Evolutionary conservation across 2,329 filamentous ascomycete species (phyloP), one percentile per base, ranked within the genome.

Genomic region (Verticillium klebahnii): DNA sequence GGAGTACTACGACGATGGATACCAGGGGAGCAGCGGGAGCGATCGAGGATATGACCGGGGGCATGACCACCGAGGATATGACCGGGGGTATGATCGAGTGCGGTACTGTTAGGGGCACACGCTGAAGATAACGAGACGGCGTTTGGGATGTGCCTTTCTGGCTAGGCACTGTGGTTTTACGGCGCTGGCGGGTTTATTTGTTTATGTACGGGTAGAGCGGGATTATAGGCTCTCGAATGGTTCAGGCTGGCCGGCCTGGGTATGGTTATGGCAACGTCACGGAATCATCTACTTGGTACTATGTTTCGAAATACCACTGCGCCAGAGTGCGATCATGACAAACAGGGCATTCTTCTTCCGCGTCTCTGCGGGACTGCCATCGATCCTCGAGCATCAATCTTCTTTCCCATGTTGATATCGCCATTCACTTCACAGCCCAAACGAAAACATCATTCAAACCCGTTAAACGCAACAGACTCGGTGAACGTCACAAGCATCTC

Each of bases 1-100:
- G 32, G 72, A 74, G 50, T 76, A 77, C 62, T 67, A 71, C 25
- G 66, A 58, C 66, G 56, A 50, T 23, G 45, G 45, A 23, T 50
- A 50, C 19, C 45, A 50, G 19, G 45, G 45, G n/a, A 25, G 45
- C 19, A n/a, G 45, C 19, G 45, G 45, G n/a, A 50, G 45, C 19
- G 45, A 50, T 40, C 37, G 37, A 7, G 37, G 37, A 40, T 40
- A 40, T 5, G 37, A 40, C 9, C 45, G 45, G 11, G 45, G 45
- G n/a, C 23, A 50, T n/a, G 45, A 50, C 19, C n/a, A 36, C 12
- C 34, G n/a, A 7, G 37, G 37, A 19, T 40, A 40, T 7, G 37
- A 40, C 9, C 45, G 45, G 11, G 45, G 45, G n/a, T 50, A 50
- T n/a, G 45, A 50, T 25, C n/a, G 45, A 8, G 45, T 29, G 19